Evolutionary conservation across 371 early-diverging fungal genomes (phyloP).

Genomic region (Mucor racemosus): DNA sequence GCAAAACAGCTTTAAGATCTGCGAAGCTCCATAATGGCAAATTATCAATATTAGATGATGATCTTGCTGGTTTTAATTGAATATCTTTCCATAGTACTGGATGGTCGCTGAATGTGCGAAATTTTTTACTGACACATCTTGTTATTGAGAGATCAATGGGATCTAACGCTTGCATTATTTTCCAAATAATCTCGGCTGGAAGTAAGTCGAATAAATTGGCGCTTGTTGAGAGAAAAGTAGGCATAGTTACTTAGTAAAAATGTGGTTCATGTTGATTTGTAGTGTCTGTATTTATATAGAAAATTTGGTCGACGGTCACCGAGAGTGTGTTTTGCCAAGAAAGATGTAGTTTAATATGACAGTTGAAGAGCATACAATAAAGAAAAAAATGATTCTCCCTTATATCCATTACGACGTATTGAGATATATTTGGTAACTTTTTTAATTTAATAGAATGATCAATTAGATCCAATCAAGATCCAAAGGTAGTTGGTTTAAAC

Average conservation of each 20-base stretch:
- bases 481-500: not conserved
- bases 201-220: not conserved
- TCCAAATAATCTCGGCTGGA: slow-evolving; percentile 13
- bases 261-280: not conserved
- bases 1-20: slow-evolving; percentile 31
- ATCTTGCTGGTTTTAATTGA: slow-evolving; percentile 8
- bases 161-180: not conserved
- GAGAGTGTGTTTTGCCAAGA: not conserved
- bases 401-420: not conserved
- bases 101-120: slow-evolving; percentile 32
- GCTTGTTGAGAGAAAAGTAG: not conserved
- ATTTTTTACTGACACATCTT: slow-evolving; percentile 22
- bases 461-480: not conserved
- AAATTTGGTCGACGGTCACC: not conserved
- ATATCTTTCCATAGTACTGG: slow-evolving; percentile 35
- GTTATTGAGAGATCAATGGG: slow-evolving; percentile 23
- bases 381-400: not conserved
- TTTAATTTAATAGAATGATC: not conserved
- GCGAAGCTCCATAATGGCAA: slow-evolving; percentile 30
- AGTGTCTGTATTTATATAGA: not conserved
- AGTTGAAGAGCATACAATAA: not conserved
- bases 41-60: not conserved
- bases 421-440: not conserved
- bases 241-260: not conserved
- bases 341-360: not conserved